Evolutionary conservation across 495 filamentous ascomycete genomes (phyloP), one percentile per base, ranked within the genome.

Genomic region (Lindgomyces ingoldianus): DNA sequence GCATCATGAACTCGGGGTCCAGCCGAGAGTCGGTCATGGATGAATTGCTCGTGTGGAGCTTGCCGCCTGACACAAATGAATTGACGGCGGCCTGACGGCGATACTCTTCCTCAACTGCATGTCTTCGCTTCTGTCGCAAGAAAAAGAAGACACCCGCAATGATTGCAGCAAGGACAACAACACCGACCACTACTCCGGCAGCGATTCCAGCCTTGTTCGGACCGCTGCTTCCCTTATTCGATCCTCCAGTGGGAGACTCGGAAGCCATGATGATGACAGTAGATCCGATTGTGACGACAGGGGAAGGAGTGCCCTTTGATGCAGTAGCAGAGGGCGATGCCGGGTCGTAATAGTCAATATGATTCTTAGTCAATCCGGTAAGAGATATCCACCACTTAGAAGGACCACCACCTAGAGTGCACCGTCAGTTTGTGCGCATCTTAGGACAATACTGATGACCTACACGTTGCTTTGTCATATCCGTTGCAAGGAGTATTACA

Each of bases 101-200:
- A 76, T 91, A 91, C 70, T 93, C 91, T 59, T 91, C 85, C 70
- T 94, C 89, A 22, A 90, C 81, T 57, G 87, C 82, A 70, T 85
- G 80, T 72, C 89, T 86, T 70, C 84, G 86, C 75, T 85, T 85
- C 63, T 86, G 85, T 54, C 91, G 88, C 60, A 93, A 77, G 75
- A 84, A 91, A 69, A 97, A 84, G 76, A 90, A 89, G 4, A 78
- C 78, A 48, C 86, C 91, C 39, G 84, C 88, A 18, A 83, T 77
- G 56, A 90, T 79, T 6, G 81, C 86, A 65, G 77, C 81, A 4
- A 93, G 57, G 11, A 79, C 90, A 22, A 96, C 80, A 4, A 96
- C 83, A 62, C 89, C 91, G 29, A 96, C 87, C 6, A 98, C 93
- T 3, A 91, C 90, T 59, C 93, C 94, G 25, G 85, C 93, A 26